Base-by-base conservation (phyloP, 345 rosid species). In the Hibiscus trionum region DNA sequence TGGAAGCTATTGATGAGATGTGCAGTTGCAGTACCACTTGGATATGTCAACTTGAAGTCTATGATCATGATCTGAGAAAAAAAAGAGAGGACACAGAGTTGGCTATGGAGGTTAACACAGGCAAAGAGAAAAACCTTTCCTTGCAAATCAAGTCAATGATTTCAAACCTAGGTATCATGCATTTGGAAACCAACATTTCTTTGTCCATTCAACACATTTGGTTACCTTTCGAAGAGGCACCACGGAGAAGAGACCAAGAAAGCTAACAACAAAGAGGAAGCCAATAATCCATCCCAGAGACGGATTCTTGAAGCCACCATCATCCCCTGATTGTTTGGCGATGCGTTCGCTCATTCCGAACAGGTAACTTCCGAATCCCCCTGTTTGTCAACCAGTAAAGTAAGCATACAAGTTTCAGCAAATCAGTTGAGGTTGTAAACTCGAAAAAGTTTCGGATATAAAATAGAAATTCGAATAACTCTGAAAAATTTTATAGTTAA, bases 1-100 rank as follows among this genome's bases (percentile, higher is more conserved):
- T 92, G 97, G 86, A 92, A 92, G 70, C 96, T 88, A 79, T 92
- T 92, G 80, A 92, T 92, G 61, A 92, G 88, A 73, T 82, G 78
- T 4, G 97, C 96, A 71, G 97, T 92, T 5, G 96, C 97, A 64
- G 97, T 88, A 19, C 98, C 98, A 77, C 96, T 93, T 70, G 96
- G 94, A 73, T 93, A 93, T 52, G 84, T 82, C 78, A 90, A 76
- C 72, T 82, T 90, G 83, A 84, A 90, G 81, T 90, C 86, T 56
- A 93, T 71, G 55, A 93, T 77, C 98, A 93, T 90, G 14, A 88
- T 82, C 90, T 88, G 82, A 35, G 72, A 50, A 50, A 50, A 50
- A 21, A 21, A 21, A 50, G 14, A 31, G 21, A 24, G 16, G 39
- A 26, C 21, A 26, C 24, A 47, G 26, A 16, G 19, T 50, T 5